Evolutionary conservation across 768 basidiomycete genomes (phyloP), one percentile per base, ranked within the genome.

Genomic region (Russula abietina): DNA sequence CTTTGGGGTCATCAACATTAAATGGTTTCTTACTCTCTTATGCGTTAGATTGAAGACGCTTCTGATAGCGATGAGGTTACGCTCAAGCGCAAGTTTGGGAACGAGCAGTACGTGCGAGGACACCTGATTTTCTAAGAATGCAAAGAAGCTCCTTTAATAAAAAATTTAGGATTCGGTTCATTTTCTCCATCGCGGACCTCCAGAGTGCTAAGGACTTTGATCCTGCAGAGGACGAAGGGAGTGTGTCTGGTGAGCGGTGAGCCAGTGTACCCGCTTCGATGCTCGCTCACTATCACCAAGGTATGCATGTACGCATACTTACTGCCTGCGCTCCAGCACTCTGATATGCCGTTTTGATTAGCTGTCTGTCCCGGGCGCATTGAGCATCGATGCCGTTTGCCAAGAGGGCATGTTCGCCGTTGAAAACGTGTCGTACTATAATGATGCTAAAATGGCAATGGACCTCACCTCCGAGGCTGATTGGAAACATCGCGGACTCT

Each of bases 121-220:
- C 4, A 22, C n/a, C 19, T 45, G 3, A 4, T 3, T 46, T 45
- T 45, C 43, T 45, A 45, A 45, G 10, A 48, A 36, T 41, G 62
- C 10, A 36, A 26, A 22, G n/a, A n/a, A n/a, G n/a, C n/a, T n/a
- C n/a, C n/a, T n/a, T n/a, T n/a, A n/a, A n/a, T n/a, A n/a, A 43
- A 36, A 36, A 36, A 36, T 12, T 12, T 70, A 95, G 93, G 68
- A 83, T 98, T 73, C 90, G 88, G 36, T 73, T 95, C 71, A 87
- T 93, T 74, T 97, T 98, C 82, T 93, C 93, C 63, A 91, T 96
- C 68, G 87, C 90, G 45, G 95, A 98, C 74, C 79, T 96, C 57
- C 84, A 91, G 68, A 73, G 72, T 9, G 69, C 70, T 59, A 75
- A 78, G 59, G 77, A 74, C 50, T 70, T 74, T 32, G 76, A 77